Evolutionary conservation across 2,329 filamentous ascomycete genomes (phyloP), one percentile per base, ranked within the genome.

Genomic region (Clonostachys rosea): DNA sequence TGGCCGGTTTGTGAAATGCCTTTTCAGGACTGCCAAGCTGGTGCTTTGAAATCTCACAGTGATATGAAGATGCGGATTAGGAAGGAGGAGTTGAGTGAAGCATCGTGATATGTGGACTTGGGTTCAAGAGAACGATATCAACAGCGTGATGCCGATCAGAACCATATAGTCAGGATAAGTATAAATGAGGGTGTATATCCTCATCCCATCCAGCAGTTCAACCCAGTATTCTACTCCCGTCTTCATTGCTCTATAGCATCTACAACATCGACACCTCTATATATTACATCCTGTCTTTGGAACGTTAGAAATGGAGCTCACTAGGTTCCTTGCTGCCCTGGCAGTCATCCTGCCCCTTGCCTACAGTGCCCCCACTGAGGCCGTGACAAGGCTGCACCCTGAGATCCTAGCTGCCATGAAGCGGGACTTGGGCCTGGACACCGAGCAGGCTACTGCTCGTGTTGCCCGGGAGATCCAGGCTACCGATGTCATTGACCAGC

Each of bases 371-470:
- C 66, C 66, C 47, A 59, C 65, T 20, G 54, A 61, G 44, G 49
- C 64, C 40, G 56, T 64, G 40, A 60, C 49, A 53, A 60, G 49
- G 52, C 63, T 69, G n/a, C 65, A 69, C 58, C 66, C 66, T 45
- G 53, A 65, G 56, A 64, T 69, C 52, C 58, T 69, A 44, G 64
- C 61, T 50, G 66, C 66, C 55, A 69, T 69, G 66, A 69, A 69
- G 64, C 66, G 66, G 52, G 66, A 69, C 58, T 54, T 69, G 45
- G 66, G 66, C 13, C 61, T 69, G 17, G 59, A 68, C 46, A 59
- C 65, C 44, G 59, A 61, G 52, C 59, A 66, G 54, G 66, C 66
- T 30, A 62, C 59, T 49, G 60, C 60, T 51, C 65, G 64, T 56
- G 66, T 69, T 46, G 59, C 63, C 50, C 60, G 63, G 13, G 66